phyloP scores from a whole-genome alignment of 306 rosid species.

The Gastrolobium bilobum region DNA sequence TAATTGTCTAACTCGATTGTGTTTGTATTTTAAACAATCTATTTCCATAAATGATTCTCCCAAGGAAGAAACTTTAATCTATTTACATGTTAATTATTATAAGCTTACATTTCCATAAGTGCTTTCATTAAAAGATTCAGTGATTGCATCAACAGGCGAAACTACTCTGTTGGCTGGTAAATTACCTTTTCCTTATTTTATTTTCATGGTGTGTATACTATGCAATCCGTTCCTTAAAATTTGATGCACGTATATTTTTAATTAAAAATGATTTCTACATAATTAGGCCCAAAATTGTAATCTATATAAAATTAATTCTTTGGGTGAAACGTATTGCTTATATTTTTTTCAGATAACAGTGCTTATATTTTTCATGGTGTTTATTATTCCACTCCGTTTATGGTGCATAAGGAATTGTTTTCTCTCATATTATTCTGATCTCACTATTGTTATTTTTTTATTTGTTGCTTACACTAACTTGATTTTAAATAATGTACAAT shows the following conservation, averaged over 20 bases:
- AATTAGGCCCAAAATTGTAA: too few species aligned
- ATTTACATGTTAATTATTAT: neutral
- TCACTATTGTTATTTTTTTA: too few species aligned
- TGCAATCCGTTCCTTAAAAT: neutral
- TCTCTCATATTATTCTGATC: too few species aligned
- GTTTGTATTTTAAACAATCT: too few species aligned
- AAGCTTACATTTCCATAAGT: too few species aligned
- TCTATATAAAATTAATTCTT: too few species aligned
- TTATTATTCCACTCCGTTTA: neutral
- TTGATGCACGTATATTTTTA: too few species aligned
- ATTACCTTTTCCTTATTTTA: neutral
- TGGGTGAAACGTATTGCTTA: too few species aligned
- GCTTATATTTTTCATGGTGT: neutral
- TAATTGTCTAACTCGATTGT: too few species aligned
- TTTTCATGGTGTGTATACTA: neutral
- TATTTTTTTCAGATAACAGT: too few species aligned
- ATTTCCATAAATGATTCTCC: constrained; percentile 8
- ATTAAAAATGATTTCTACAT: too few species aligned
- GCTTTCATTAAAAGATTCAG: constrained; percentile 62
- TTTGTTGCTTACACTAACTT: neutral
- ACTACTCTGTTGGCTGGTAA: constrained; percentile 55
- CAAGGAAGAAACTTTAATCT: neutral
- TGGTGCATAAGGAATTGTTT: too few species aligned
- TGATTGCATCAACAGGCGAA: constrained; percentile 25
- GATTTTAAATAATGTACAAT: neutral